Percentiles rank a stretch among this genome's conserved stretches.
Conservation (phyloP, 441 rosid species). For the Biscutella laevigata region DNA sequence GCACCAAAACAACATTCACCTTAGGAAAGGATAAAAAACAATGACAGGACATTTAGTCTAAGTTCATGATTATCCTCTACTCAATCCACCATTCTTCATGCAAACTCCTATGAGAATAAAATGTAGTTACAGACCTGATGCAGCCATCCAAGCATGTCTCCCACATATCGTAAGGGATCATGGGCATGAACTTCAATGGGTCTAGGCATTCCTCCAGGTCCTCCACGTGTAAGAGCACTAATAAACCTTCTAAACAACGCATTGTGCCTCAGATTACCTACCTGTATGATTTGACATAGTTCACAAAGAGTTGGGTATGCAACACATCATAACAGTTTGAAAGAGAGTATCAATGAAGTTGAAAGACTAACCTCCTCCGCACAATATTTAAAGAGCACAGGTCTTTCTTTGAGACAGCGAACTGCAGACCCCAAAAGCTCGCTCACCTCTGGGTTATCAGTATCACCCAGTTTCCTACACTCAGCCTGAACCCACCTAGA, state of each 20-base stretch:
- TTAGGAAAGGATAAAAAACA: constrained; percentile 8
- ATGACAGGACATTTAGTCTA: background rate
- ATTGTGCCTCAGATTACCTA: constrained; percentile 92
- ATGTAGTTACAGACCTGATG: constrained; percentile 62
- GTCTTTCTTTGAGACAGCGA: constrained; percentile 83
- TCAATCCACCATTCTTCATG: too few relatives aligned
- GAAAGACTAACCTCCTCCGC: constrained; percentile 82
- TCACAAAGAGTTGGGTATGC: background rate
- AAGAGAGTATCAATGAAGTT: background rate
- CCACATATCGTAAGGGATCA: constrained; percentile 91
- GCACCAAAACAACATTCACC: constrained; percentile 25
- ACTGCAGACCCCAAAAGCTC: constrained; percentile 80
- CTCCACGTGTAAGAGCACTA: constrained; percentile 97
- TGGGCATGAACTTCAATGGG: constrained; percentile 99
- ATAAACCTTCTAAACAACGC: constrained; percentile 91
- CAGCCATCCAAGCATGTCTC: constrained; percentile 98
- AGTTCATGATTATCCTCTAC: background rate
- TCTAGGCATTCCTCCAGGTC: constrained; percentile 94
- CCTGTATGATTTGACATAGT: constrained; percentile 36
- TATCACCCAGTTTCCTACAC: constrained; percentile 89
- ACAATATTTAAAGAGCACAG: constrained; percentile 93
- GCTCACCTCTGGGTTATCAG: constrained; percentile 82
- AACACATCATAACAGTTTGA: background rate
- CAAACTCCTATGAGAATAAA: too few relatives aligned
- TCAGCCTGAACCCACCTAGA: constrained; percentile 98